Evolutionary conservation across 2,329 filamentous ascomycete species (phyloP), one percentile per base, ranked within the genome.

Genomic region (Penicillium palitans): DNA sequence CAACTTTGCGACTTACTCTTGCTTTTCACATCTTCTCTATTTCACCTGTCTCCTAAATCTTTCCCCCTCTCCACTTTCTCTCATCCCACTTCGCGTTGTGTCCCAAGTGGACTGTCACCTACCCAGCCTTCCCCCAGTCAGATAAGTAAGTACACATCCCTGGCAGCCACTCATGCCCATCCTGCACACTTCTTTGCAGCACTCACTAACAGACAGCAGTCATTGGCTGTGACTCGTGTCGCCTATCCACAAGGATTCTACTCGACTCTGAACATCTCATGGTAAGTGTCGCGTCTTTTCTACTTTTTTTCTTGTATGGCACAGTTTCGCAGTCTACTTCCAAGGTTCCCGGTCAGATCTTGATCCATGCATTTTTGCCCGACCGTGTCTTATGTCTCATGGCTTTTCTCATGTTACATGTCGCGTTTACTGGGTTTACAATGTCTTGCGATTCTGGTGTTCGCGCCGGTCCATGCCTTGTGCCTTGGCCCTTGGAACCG

Each of bases 121-220:
- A 45, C 57, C 60, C 64, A 64, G 58, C 65, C 64, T 55, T 61
- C 60, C 35, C 35, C 39, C 52, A 42, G 45, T 37, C 47, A 13
- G 33, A 57, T 52, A 53, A 53, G 46, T 51, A 65, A 62, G 59
- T 66, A 67, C 61, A 65, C 64, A 72, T 72, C 70, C 71, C 71
- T 72, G 70, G 65, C 69, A 68, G 66, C 67, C 62, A 50, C 60
- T 64, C 63, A 61, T 63, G 62, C 62, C 61, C 61, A 63, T 49
- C 52, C 51, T 64, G 49, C 47, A 54, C 40, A 41, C 49, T 52
- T 59, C 52, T 52, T 57, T 44, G 47, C 58, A 40, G 35, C 40
- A 53, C 48, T 55, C 40, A 51, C 41, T 61, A 39, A 48, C 49
- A 50, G 21, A 24, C 8, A 58, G 37, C 56, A 59, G 53, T 56